Evolutionary conservation across 2,329 filamentous ascomycete genomes (phyloP).

Genomic region (Ceratocystis smalleyi): DNA sequence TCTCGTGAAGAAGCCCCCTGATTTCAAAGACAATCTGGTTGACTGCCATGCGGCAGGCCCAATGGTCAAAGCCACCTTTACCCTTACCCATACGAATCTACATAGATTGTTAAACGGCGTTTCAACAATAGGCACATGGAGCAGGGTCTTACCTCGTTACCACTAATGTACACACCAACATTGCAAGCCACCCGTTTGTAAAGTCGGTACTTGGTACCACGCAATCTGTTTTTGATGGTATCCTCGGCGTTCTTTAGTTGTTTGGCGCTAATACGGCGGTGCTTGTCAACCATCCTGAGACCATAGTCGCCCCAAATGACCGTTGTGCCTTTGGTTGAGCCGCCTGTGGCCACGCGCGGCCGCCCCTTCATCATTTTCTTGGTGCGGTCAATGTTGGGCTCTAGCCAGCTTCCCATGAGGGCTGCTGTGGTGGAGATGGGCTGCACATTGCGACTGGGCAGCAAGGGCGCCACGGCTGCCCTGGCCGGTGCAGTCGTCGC

Average conservation of each 20-base stretch:
- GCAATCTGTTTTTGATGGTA: constrained; percentile 73
- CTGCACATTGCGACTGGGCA: constrained; percentile 33
- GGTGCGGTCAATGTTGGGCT: constrained; percentile 59
- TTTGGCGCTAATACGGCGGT: constrained; percentile 72
- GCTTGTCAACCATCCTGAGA: constrained; percentile 81
- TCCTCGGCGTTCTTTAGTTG: constrained; percentile 86
- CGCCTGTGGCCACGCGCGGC: constrained; percentile 75
- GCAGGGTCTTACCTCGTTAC: constrained; percentile 58
- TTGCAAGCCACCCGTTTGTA: constrained; percentile 87
- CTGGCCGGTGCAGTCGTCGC: constrained; percentile 22
- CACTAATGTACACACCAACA: constrained; percentile 86
- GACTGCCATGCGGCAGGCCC: constrained; percentile 78
- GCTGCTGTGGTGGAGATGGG: constrained; percentile 56
- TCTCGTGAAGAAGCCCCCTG: constrained; percentile 83
- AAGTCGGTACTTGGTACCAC: constrained; percentile 81
- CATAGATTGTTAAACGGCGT: constrained; percentile 14
- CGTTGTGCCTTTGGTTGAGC: constrained; percentile 81
- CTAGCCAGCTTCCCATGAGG: constrained; percentile 58
- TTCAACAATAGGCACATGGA: background rate
- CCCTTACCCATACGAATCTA: constrained; percentile 96
- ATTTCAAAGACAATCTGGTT: constrained; percentile 88
- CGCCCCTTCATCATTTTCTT: constrained; percentile 86
- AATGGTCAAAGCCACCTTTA: constrained; percentile 94
- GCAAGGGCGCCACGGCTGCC: constrained; percentile 21
- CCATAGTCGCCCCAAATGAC: constrained; percentile 95